phyloP scores from a whole-genome alignment of 345 rosid species.

The Alliaria petiolata region DNA sequence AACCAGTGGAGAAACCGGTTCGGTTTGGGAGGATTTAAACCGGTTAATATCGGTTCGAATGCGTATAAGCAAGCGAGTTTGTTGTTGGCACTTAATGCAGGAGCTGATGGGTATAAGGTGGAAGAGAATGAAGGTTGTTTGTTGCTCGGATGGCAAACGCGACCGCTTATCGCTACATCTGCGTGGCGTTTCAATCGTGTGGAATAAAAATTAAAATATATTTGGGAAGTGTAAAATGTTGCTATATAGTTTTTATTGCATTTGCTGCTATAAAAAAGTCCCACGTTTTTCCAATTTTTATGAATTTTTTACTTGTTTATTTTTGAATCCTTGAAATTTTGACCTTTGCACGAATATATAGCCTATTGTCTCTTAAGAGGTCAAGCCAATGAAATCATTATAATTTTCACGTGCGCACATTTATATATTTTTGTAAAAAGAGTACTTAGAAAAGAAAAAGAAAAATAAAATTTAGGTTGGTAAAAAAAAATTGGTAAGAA shows the following conservation, averaged over 20 bases:
- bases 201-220: background rate
- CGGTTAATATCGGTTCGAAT: slow-evolving; percentile 79
- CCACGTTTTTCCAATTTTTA: slow-evolving; percentile 14
- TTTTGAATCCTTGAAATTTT: background rate
- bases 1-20: slow-evolving; percentile 68
- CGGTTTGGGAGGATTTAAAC: slow-evolving; percentile 51
- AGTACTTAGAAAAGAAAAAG: too few relatives aligned
- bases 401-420: background rate
- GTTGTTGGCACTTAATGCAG: slow-evolving; percentile 68
- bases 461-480: background rate
- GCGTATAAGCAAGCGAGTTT: slow-evolving; percentile 88
- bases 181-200: slow-evolving; percentile 60
- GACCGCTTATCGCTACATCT: slow-evolving; percentile 86
- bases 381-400: background rate
- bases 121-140: slow-evolving; percentile 82
- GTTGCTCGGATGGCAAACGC: slow-evolving; percentile 92
- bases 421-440: background rate
- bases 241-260: slow-evolving; percentile 8
- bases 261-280: slow-evolving; percentile 6
- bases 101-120: slow-evolving; percentile 86
- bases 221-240: background rate
- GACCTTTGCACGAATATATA: background rate
- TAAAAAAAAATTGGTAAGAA: background rate
- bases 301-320: background rate
- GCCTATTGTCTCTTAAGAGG: background rate